phyloP scores from a whole-genome alignment of 192 early-diverging fungal species.

The Globomyces pollinis-pini region DNA sequence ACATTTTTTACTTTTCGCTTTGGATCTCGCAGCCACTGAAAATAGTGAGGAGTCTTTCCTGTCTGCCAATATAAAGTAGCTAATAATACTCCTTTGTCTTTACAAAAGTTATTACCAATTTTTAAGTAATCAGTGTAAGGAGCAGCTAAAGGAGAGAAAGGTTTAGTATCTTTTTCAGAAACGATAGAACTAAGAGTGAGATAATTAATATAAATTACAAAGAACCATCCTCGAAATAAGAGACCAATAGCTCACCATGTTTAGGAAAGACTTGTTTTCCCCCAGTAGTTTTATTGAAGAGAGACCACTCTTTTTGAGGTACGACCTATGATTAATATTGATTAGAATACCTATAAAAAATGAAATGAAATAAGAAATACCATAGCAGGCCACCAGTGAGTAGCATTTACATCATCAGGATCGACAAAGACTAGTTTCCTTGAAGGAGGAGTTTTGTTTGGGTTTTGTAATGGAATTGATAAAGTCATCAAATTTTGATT shows the following conservation, averaged over 20 bases:
- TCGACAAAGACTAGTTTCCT: constrained; percentile 8
- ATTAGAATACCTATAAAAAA: background rate
- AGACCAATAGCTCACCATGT: constrained; percentile 7
- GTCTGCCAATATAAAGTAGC: constrained; percentile 11
- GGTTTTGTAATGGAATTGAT: background rate
- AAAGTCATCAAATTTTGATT: constrained; percentile 2
- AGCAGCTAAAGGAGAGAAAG: constrained; percentile 5
- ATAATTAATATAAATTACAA: constrained; percentile 5
- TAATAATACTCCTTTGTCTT: constrained; percentile 5
- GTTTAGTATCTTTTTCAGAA: background rate
- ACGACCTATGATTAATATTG: background rate
- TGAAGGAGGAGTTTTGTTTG: background rate
- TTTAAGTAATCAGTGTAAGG: background rate
- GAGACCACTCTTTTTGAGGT: background rate
- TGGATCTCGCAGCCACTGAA: background rate
- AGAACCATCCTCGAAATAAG: constrained; percentile 12
- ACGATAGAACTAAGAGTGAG: constrained; percentile 9
- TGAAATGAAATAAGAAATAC: background rate
- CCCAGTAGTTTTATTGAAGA: background rate
- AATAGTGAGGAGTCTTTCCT: background rate
- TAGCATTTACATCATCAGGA: constrained; percentile 10
- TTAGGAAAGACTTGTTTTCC: background rate
- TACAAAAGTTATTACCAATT: constrained; percentile 3
- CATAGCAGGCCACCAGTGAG: constrained; percentile 10
- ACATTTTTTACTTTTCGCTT: background rate